These are phyloP conservation scores for Globisporangium iwayamae DNA, from an alignment of 352 stramenopile genomes.

Conservation along the genomic window DNA sequence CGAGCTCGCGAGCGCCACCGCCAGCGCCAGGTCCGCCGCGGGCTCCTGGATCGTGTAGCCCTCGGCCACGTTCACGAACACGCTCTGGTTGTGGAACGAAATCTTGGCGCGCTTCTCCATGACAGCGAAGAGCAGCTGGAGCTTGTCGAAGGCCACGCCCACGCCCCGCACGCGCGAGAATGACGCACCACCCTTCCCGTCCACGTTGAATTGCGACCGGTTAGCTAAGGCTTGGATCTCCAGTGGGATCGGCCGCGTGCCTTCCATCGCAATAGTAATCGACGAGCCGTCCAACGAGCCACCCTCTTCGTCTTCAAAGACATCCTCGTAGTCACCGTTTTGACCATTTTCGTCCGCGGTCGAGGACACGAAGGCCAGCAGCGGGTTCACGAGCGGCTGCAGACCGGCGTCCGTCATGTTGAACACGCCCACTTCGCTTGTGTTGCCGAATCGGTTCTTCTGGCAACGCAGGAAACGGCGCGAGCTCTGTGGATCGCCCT, in stretches of 20 bases:
- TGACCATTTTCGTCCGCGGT: conserved; percentile 10
- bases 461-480: conserved; percentile 90
- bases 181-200: conserved; percentile 23
- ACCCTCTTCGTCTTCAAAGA: conserved; percentile 14
- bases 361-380: conserved; percentile 77
- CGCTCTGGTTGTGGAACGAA: conserved; percentile 71
- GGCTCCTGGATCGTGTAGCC: conserved; percentile 83
- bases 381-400: conserved; percentile 69
- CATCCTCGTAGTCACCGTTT: conserved; percentile 27
- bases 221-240: conserved; percentile 94
- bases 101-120: conserved; percentile 90
- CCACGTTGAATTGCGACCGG: conserved; percentile 37
- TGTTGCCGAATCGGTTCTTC: conserved; percentile 97
- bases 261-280: conserved; percentile 92
- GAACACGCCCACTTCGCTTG: conserved; percentile 95
- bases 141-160: conserved; percentile 85
- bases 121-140: conserved; percentile 94
- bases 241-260: conserved; percentile 89
- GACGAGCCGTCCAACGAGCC: conserved; percentile 69
- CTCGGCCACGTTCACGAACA: conserved; percentile 86
- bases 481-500: conserved; percentile 84
- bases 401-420: conserved; percentile 90
- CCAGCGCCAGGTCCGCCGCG: conserved; percentile 70
- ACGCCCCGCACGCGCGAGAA: conserved; percentile 67
- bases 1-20: conserved; percentile 69